phyloP scores from a whole-genome alignment of 2,329 filamentous ascomycete genomes.

The Curvularia sp. region DNA sequence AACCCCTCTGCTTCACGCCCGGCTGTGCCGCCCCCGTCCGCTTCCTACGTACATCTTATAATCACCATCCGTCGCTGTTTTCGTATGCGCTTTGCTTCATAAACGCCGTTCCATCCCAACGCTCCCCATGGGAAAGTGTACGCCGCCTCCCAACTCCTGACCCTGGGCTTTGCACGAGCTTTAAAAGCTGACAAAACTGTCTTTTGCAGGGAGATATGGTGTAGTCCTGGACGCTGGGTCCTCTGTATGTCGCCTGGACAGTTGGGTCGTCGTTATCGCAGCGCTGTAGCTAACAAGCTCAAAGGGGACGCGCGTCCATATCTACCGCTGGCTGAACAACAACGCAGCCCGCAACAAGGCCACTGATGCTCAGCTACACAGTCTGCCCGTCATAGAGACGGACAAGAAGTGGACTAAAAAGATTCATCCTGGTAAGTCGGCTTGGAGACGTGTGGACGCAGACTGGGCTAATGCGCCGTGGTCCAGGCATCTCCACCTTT shows the following conservation, averaged over 20 bases:
- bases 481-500: constrained; percentile 79
- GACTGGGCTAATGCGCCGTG: constrained; percentile 19
- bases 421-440: constrained; percentile 75
- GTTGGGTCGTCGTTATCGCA: background rate
- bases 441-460: background rate
- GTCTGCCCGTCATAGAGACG: constrained; percentile 80
- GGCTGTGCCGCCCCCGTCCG: constrained; percentile 15
- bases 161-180: constrained; percentile 13
- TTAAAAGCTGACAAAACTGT: constrained; percentile 32
- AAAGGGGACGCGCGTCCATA: constrained; percentile 84
- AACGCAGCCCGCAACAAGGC: constrained; percentile 69
- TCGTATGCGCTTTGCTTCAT: constrained; percentile 38
- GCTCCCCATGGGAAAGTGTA: constrained; percentile 53
- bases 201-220: constrained; percentile 71
- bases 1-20: constrained; percentile 8
- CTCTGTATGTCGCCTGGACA: constrained; percentile 63
- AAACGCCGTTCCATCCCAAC: constrained; percentile 26
- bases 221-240: constrained; percentile 97
- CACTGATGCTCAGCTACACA: constrained; percentile 65
- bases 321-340: constrained; percentile 91
- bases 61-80: constrained; percentile 14
- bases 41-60: constrained; percentile 9
- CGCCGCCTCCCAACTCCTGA: constrained; percentile 27
- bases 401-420: constrained; percentile 92
- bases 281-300: constrained; percentile 25